These are phyloP conservation scores for Polyporus tsugae DNA, from an alignment of 1,284 basidiomycete genomes.

Conservation along the genomic window DNA sequence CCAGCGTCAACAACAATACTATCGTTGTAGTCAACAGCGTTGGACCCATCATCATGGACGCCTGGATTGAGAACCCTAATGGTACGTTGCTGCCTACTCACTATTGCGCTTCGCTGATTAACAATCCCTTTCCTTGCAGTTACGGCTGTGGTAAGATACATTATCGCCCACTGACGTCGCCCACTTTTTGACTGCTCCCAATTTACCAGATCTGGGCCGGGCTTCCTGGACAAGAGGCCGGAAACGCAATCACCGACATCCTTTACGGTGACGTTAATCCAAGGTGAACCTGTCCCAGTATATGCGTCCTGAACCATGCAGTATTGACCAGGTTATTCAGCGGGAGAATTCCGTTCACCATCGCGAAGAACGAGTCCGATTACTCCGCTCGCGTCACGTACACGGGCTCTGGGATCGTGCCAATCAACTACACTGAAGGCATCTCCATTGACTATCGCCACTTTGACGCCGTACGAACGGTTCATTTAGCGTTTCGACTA, in stretches of 20 bases:
- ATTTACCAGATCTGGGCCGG: slow-evolving; percentile 38
- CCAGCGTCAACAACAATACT: slow-evolving; percentile 54
- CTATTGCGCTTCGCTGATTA: not conserved
- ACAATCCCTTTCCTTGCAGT: slow-evolving; percentile 4
- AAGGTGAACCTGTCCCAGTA: not conserved
- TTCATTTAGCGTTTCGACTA: slow-evolving; percentile 12
- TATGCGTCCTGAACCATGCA: not conserved
- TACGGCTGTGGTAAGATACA: slow-evolving; percentile 35
- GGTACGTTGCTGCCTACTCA: slow-evolving; percentile 19
- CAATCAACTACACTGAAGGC: slow-evolving; percentile 66
- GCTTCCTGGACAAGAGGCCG: slow-evolving; percentile 62
- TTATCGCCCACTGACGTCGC: not conserved
- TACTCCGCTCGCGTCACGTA: slow-evolving; percentile 66
- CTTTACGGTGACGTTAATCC: slow-evolving; percentile 57
- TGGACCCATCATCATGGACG: slow-evolving; percentile 55
- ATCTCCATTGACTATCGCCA: slow-evolving; percentile 80
- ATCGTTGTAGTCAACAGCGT: slow-evolving; percentile 63
- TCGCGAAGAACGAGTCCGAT: slow-evolving; percentile 70
- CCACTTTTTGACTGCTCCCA: not conserved
- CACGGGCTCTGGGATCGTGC: slow-evolving; percentile 41
- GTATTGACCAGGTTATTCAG: slow-evolving; percentile 30
- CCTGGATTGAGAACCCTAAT: slow-evolving; percentile 55
- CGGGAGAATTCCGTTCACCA: slow-evolving; percentile 81
- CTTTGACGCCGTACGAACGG: slow-evolving; percentile 68
- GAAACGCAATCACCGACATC: slow-evolving; percentile 61